Base-by-base conservation (phyloP, 768 basidiomycete genomes). In the Lentinula raphanica region DNA sequence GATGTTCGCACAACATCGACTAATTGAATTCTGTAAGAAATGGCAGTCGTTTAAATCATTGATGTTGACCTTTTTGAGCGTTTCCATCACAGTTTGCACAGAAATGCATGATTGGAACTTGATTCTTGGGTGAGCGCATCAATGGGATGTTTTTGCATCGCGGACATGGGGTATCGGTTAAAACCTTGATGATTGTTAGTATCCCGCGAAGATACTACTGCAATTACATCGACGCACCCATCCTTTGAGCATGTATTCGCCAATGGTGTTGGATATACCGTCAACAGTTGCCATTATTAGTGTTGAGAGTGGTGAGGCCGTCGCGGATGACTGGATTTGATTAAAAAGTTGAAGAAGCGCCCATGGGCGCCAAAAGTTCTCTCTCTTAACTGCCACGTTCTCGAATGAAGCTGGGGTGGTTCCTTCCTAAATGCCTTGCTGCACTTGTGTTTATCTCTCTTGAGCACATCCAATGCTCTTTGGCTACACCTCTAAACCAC, bases 221-320 rank as follows among this genome's bases (percentile, higher is more conserved):
- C n/a, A 19, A 28, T n/a, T 35, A 45, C 8, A 17, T 23, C 35
- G 5, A 66, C 75, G 59, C 59, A 88, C 89, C 88, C 88, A 90
- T 63, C 90, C 90, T 69, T 82, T 84, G 62, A 90, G 73, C 83
- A 92, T 84, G 60, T 82, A 86, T 61, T 86, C 80, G 4, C 87
- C 87, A 15, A 92, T 77, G 38, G 72, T 79, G 59, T 71, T 71
- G n/a, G 89, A 83, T 9, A 88, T 78, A 64, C 87, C 80, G 39
- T 76, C 69, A 42, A 84, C 71, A 27, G 73, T 77, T 38, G 74
- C 72, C 85, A 87, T 87, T 27, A 54, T 59, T 36, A 39, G 17
- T 39, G 38, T 12, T 32, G 50, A 32, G 51, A 32, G n/a, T 45
- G n/a, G 8, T 42, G 40, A 42, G 19, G 53, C 42, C 50, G 32